phyloP scores from a whole-genome alignment of 1,284 basidiomycete species.

The Ceratobasidium sp. region DNA sequence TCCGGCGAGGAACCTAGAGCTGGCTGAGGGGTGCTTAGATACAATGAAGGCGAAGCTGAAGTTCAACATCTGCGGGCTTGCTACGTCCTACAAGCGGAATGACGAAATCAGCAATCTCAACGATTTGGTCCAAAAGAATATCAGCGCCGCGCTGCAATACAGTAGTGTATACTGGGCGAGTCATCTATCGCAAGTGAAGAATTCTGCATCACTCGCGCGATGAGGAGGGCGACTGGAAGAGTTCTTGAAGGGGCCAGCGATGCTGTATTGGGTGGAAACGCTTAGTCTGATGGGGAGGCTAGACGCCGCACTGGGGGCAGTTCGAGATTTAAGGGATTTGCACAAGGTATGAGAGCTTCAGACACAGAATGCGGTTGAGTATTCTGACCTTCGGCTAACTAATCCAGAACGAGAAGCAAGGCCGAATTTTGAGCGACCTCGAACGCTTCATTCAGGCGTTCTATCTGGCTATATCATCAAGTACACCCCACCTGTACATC shows the following conservation, averaged over 20 bases:
- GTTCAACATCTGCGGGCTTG: slow-evolving; percentile 14
- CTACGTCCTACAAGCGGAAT: slow-evolving; percentile 13
- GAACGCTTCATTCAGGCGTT: neutral
- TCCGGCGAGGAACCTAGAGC: neutral
- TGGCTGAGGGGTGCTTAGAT: slow-evolving; percentile 22
- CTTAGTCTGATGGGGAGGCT: slow-evolving; percentile 24
- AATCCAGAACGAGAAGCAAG: neutral
- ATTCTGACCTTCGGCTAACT: no score
- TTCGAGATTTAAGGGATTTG: neutral
- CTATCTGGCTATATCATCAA: neutral
- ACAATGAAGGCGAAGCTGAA: slow-evolving; percentile 17
- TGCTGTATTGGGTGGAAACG: slow-evolving; percentile 43
- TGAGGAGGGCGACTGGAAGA: neutral
- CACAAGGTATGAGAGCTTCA: slow-evolving; percentile 14
- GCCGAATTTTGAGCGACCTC: neutral
- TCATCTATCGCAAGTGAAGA: slow-evolving; percentile 21
- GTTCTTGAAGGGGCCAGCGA: neutral
- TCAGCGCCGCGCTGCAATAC: slow-evolving; percentile 12
- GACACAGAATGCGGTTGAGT: neutral
- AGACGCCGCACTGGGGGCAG: neutral
- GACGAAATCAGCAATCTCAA: slow-evolving; percentile 21
- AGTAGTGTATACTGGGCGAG: slow-evolving; percentile 6
- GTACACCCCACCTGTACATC: neutral
- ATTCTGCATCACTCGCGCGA: neutral
- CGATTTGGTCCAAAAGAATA: neutral